Conservation (phyloP, 108 stramenopile genomes). For the Nannochloropsis gaditana region DNA sequence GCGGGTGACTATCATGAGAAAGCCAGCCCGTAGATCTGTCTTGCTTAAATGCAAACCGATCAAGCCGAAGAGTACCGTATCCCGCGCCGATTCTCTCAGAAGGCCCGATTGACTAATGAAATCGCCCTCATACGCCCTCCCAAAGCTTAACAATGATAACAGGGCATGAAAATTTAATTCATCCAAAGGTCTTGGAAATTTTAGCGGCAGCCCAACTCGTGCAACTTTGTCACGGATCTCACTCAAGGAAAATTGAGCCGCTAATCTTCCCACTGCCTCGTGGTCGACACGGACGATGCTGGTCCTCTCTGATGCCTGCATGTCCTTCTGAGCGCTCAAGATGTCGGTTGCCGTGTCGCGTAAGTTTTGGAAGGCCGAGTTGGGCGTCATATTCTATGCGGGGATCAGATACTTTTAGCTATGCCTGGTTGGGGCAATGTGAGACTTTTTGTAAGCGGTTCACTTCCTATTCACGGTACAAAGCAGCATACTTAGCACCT, state of each 20-base stretch:
- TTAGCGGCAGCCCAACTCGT: background rate
- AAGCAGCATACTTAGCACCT: too few species aligned
- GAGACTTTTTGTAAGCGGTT: too few species aligned
- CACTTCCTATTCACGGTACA: too few species aligned
- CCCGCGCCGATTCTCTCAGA: background rate
- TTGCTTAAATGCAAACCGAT: conserved; percentile 36
- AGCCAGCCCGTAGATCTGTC: background rate
- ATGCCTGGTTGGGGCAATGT: too few species aligned
- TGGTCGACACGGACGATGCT: conserved; percentile 13
- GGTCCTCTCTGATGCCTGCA: background rate
- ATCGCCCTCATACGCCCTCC: conserved; percentile 28
- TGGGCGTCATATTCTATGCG: background rate
- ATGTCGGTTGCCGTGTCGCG: background rate
- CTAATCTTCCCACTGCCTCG: background rate
- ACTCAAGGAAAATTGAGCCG: background rate
- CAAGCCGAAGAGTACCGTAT: conserved; percentile 30
- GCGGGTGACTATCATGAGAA: background rate
- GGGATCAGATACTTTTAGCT: background rate
- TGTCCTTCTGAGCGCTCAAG: background rate
- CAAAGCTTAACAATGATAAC: conserved; percentile 27
- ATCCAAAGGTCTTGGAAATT: background rate
- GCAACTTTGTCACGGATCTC: background rate
- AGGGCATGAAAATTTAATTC: conserved; percentile 39
- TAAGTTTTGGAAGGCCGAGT: background rate
- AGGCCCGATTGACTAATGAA: background rate